These are phyloP conservation scores for Eragrostis tef DNA, from an alignment of 202 grass and related monocot species.

Conservation along the genomic window DNA sequence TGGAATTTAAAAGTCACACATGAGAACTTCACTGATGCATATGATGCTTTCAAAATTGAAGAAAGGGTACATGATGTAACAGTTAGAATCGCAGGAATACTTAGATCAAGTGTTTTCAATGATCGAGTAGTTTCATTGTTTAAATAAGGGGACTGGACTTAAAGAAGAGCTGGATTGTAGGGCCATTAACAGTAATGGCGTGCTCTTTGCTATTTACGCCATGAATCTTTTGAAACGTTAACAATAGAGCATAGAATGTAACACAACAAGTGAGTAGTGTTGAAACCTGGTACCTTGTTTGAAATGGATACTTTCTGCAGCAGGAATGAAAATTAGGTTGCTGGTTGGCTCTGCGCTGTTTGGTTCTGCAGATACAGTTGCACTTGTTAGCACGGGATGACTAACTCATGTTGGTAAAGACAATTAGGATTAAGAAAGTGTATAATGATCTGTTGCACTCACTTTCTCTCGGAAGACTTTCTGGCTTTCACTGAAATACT, in stretches of 20 bases:
- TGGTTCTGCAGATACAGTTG: conserved; percentile 47
- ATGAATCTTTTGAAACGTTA: conserved; percentile 21
- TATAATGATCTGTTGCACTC: conserved; percentile 31
- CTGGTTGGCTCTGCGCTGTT: conserved; percentile 43
- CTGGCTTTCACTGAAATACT: conserved; percentile 85
- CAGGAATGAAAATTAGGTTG: conserved; percentile 39
- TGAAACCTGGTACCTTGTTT: conserved; percentile 41
- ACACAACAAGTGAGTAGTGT: conserved; percentile 8
- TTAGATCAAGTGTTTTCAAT: neutral
- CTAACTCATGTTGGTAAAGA: neutral
- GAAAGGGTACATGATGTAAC: neutral
- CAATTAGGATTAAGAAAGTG: neutral
- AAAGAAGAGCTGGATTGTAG: neutral
- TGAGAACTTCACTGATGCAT: neutral
- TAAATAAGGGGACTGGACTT: neutral
- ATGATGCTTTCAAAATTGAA: neutral
- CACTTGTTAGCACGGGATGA: conserved; percentile 37
- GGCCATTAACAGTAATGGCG: neutral
- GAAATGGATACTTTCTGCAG: conserved; percentile 24
- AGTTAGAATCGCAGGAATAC: neutral
- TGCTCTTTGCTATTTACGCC: neutral
- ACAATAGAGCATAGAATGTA: conserved; percentile 14
- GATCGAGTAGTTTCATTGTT: neutral
- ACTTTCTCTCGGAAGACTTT: conserved; percentile 74
- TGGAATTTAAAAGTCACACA: neutral